Evolutionary conservation across 345 rosid species (phyloP).

Genomic region (Erodium maritimum): DNA sequence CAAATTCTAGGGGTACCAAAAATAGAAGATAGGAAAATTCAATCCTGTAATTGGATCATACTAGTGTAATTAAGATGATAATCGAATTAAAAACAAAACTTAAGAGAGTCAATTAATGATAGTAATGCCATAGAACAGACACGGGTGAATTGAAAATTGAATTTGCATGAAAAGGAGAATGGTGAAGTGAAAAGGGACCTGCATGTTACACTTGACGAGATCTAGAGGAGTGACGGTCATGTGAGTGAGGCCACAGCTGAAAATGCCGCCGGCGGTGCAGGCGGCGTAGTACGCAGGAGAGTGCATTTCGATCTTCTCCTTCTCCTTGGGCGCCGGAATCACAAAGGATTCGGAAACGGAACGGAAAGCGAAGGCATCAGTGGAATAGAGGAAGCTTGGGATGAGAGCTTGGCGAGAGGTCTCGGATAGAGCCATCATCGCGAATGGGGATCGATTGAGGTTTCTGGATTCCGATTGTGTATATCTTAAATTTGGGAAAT

Average conservation of each 20-base stretch:
- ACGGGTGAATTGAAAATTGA: neutral
- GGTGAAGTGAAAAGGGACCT: constrained; percentile 29
- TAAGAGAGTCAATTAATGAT: too few relatives aligned
- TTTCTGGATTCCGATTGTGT: neutral
- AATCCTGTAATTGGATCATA: too few relatives aligned
- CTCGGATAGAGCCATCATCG: constrained; percentile 33
- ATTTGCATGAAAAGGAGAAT: neutral
- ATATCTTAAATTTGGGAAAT: too few relatives aligned
- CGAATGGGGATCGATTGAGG: too few relatives aligned
- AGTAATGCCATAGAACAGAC: too few relatives aligned
- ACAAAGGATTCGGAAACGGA: constrained; percentile 13
- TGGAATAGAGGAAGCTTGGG: constrained; percentile 65
- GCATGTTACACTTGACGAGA: constrained; percentile 96
- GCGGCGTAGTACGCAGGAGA: constrained; percentile 74
- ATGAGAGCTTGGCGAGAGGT: constrained; percentile 37
- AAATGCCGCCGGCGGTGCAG: constrained; percentile 59
- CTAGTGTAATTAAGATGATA: too few relatives aligned
- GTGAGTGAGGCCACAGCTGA: too few relatives aligned
- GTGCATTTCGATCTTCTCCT: constrained; percentile 47
- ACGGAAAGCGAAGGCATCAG: constrained; percentile 11
- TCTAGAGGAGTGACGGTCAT: too few relatives aligned
- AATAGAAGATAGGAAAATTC: too few relatives aligned
- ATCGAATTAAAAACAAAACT: too few relatives aligned
- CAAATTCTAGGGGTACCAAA: too few relatives aligned
- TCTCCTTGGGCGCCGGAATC: constrained; percentile 56